phyloP scores from a whole-genome alignment of 257 asterid genomes.

The Solanum arcanum region DNA sequence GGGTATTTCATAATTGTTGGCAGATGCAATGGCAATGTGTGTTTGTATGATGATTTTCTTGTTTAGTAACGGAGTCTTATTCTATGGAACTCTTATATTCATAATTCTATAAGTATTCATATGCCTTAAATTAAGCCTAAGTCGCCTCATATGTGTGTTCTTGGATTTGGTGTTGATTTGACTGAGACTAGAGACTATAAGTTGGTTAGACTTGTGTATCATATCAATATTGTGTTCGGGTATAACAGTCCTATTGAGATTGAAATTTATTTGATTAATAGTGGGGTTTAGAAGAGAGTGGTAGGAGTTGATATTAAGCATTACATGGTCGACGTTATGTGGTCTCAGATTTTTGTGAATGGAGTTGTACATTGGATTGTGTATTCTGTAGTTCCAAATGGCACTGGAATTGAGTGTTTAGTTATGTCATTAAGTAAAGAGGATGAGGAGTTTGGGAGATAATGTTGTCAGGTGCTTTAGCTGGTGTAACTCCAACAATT shows the following conservation, averaged over 20 bases:
- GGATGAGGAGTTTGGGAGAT: background rate
- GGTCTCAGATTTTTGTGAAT: conserved; percentile 25
- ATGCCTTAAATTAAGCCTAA: background rate
- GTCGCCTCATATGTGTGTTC: background rate
- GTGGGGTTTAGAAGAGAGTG: conserved; percentile 30
- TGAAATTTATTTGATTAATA: conserved; percentile 27
- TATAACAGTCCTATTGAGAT: conserved; percentile 17
- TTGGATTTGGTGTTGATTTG: background rate
- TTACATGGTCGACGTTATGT: conserved; percentile 12
- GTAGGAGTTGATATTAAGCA: background rate
- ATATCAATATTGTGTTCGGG: background rate
- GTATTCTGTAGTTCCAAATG: background rate
- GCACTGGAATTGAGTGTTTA: background rate
- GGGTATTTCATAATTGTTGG: background rate
- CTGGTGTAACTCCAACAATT: background rate
- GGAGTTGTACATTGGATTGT: conserved; percentile 46
- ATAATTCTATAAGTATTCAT: background rate
- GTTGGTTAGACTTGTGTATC: background rate
- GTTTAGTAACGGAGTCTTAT: background rate
- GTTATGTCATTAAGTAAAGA: background rate
- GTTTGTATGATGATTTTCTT: background rate
- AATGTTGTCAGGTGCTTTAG: background rate
- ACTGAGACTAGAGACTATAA: too few relatives aligned
- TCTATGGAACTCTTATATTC: background rate
- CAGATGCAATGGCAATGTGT: too few relatives aligned